phyloP scores from a whole-genome alignment of 2,329 filamentous ascomycete species.

The Cercospora berteroae region DNA sequence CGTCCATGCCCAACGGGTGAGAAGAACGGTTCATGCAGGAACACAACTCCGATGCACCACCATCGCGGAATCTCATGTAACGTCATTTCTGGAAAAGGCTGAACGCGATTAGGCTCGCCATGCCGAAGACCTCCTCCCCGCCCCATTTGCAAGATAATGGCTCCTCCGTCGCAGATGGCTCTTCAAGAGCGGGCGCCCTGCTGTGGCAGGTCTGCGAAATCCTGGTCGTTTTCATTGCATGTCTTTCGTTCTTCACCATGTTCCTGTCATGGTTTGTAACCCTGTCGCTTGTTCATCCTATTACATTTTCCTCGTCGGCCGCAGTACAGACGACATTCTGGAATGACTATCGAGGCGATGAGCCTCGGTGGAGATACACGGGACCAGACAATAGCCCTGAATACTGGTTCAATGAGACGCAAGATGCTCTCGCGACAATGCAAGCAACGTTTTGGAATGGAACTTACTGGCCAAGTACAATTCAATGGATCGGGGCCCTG shows the following conservation, averaged over 20 bases:
- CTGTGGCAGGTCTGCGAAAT: conserved; percentile 3
- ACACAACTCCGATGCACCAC: not conserved
- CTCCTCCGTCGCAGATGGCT: not conserved
- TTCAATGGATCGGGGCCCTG: conserved; percentile 35
- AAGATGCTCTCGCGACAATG: conserved; percentile 31
- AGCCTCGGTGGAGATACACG: conserved; percentile 23
- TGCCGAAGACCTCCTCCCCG: not conserved
- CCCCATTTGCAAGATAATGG: not conserved
- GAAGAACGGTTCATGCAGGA: conserved; percentile 3
- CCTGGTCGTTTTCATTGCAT: conserved; percentile 10
- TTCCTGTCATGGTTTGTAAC: conserved; percentile 8
- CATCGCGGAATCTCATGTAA: not conserved
- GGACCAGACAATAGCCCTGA: conserved; percentile 16
- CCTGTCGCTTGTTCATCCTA: not conserved
- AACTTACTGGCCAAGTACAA: conserved; percentile 27
- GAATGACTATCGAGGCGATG: conserved; percentile 12
- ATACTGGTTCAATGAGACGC: conserved; percentile 32
- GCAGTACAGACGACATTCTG: conserved; percentile 17
- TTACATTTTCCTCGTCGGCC: not conserved
- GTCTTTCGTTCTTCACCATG: conserved; percentile 17
- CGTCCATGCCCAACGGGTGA: not conserved
- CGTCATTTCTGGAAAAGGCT: conserved; percentile 4
- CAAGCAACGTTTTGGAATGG: conserved; percentile 36
- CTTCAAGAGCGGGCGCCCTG: not conserved
- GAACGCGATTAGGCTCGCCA: conserved; percentile 4